Evolutionary conservation across 129 eudicot species (phyloP), one percentile per base, ranked within the genome.

Genomic region (Centrapalus pauciflorus): DNA sequence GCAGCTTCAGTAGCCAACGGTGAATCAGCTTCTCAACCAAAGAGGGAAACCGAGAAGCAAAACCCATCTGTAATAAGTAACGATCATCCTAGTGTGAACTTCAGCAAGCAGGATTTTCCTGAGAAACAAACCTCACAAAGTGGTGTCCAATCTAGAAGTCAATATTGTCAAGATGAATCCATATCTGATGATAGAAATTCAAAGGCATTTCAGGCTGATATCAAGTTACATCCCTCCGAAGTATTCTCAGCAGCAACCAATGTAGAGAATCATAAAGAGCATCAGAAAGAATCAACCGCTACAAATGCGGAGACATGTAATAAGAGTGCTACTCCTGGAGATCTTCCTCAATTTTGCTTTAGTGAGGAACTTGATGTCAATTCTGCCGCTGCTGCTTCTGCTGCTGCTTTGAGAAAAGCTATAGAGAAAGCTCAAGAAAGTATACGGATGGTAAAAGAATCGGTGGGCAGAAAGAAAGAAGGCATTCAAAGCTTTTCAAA

Each of bases 371-470:
- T 80, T 70, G 95, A 89, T 79, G 84, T 68, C 63, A 89, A 89
- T 79, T 89, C 97, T 46, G 85, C 73, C 20, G 95, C 96, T 3
- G 98, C 90, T 20, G 78, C 74, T 51, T 86, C 90, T 73, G 88
- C 80, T 56, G 95, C 93, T 62, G 88, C 91, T 57, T 77, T 94
- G 72, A 87, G 81, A 78, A 77, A 83, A 71, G 99, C 97, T 49
- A 82, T 94, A 45, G 90, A 86, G 61, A 87, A 86, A 79, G 99
- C 99, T 58, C 94, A 89, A 78, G 95, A 86, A 75, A 89, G 84
- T 74, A 89, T 94, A 73, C 84, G 95, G 20, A 73, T 82, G 27
- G 97, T 97, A 6, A 94, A 89, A 73, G 90, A 84, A 71, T 73
- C 83, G 17, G 76, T 82, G 81, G 87, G 93, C 29, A 83, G 90